A percentile compares a stretch with the other conserved stretches of the same genome.
These are phyloP conservation scores for Camelina hispida DNA, from an alignment of 345 rosid species.

Conservation along the genomic window DNA sequence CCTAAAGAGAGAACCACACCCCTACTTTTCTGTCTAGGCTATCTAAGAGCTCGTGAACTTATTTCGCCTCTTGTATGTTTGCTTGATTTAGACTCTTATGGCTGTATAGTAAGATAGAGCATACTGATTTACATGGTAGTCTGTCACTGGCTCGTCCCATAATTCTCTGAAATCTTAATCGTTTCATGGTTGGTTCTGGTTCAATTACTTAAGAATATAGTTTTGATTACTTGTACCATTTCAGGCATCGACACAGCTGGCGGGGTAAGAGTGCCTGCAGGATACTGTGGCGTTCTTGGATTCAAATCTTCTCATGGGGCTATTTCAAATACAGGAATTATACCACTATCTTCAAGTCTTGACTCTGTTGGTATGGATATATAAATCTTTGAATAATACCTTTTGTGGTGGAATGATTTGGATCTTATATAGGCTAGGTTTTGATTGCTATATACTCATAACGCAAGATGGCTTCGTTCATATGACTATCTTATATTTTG, in stretches of 20 bases:
- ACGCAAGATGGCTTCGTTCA: neutral
- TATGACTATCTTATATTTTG: neutral
- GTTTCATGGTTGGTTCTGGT: neutral
- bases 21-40: slow-evolving; percentile 10
- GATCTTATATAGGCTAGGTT: slow-evolving; percentile 23
- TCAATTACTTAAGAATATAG: neutral
- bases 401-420: slow-evolving; percentile 14
- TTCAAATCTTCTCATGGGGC: slow-evolving; percentile 82
- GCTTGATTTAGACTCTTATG: slow-evolving; percentile 1
- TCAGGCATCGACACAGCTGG: slow-evolving; percentile 90
- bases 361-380: slow-evolving; percentile 81
- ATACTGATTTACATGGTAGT: neutral
- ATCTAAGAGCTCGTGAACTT: neutral
- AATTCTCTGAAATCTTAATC: neutral
- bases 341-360: slow-evolving; percentile 77
- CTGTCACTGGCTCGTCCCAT: neutral
- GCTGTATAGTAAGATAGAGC: slow-evolving; percentile 10
- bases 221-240: slow-evolving; percentile 30
- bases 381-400: neutral
- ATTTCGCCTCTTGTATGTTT: slow-evolving; percentile 4
- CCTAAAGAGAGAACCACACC: neutral
- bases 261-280: slow-evolving; percentile 92
- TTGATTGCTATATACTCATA: neutral
- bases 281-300: slow-evolving; percentile 82
- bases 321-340: slow-evolving; percentile 59